phyloP scores from a whole-genome alignment of 108 stramenopile genomes.

The Mediolabrus comicus region DNA sequence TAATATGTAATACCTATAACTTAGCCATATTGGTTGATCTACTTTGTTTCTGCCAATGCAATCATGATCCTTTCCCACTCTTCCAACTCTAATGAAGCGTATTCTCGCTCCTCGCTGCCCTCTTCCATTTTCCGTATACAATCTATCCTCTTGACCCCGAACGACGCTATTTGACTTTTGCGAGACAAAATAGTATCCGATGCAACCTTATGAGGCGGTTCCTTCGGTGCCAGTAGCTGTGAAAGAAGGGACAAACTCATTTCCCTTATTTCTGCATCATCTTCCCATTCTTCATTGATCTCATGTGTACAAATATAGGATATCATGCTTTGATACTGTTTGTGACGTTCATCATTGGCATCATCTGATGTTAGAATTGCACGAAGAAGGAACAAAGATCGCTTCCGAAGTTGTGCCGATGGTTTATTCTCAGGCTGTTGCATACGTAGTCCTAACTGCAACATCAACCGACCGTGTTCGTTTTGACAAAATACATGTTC shows the following conservation, averaged over 20 bases:
- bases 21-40: constrained; percentile 13
- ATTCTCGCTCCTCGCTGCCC: constrained; percentile 63
- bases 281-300: constrained; percentile 36
- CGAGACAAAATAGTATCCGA: constrained; percentile 38
- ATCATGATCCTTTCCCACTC: constrained; percentile 70
- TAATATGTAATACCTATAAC: no score
- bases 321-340: constrained; percentile 39
- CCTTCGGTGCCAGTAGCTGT: constrained; percentile 47
- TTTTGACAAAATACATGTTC: constrained; percentile 67
- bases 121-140: constrained; percentile 52
- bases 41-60: constrained; percentile 48
- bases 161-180: constrained; percentile 51
- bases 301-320: constrained; percentile 38
- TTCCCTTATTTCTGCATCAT: constrained; percentile 69
- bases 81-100: constrained; percentile 59
- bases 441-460: constrained; percentile 48
- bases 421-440: constrained; percentile 14
- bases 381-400: constrained; percentile 69
- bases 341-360: constrained; percentile 30
- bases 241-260: constrained; percentile 58
- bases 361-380: constrained; percentile 74
- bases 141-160: constrained; percentile 63
- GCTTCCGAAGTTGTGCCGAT: constrained; percentile 33
- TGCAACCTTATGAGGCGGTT: constrained; percentile 6
- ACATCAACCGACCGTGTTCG: constrained; percentile 46